Conservation (phyloP, 2,329 filamentous ascomycete species). For the Phialemonium atrogriseum region DNA sequence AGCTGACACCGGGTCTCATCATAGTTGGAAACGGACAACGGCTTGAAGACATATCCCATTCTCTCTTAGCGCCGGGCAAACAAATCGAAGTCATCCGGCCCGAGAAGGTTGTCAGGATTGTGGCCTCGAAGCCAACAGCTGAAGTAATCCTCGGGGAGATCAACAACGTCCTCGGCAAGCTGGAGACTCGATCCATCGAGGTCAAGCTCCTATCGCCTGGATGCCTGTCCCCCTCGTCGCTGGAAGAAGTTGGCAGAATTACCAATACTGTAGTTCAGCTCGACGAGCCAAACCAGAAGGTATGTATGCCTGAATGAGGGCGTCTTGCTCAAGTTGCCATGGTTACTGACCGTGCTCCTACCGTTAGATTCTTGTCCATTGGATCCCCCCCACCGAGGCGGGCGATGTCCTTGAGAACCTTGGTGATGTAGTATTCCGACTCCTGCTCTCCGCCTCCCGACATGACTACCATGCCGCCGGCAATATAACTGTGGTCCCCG, state of each 20-base stretch:
- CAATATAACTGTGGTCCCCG: slow-evolving; percentile 12
- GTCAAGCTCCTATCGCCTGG: slow-evolving; percentile 14
- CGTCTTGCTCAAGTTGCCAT: too few species aligned
- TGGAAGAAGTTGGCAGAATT: slow-evolving; percentile 28
- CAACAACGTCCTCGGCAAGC: slow-evolving; percentile 18
- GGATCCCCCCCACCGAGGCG: slow-evolving; percentile 25
- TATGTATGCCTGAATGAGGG: too few species aligned
- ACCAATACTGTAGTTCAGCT: slow-evolving; percentile 30
- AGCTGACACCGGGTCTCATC: too few species aligned
- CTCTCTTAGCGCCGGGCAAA: slow-evolving; percentile 23
- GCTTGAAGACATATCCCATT: slow-evolving; percentile 20
- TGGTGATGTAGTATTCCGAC: slow-evolving; percentile 35
- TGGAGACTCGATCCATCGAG: slow-evolving; percentile 16
- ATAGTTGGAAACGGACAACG: slow-evolving; percentile 27
- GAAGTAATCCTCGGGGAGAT: slow-evolving; percentile 26
- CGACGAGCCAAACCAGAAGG: slow-evolving; percentile 16
- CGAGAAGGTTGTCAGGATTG: slow-evolving; percentile 22
- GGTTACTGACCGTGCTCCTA: too few species aligned
- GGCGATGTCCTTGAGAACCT: slow-evolving; percentile 25
- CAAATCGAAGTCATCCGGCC: slow-evolving; percentile 26
- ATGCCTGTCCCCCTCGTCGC: slow-evolving; percentile 14
- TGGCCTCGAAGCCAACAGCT: slow-evolving; percentile 25
- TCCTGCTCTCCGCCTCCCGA: slow-evolving; percentile 28
- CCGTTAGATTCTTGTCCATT: slow-evolving; percentile 27
- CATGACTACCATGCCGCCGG: slow-evolving; percentile 7